phyloP scores from a whole-genome alignment of 1,139 yeast genomes.

The Kodamaea alishanica region DNA sequence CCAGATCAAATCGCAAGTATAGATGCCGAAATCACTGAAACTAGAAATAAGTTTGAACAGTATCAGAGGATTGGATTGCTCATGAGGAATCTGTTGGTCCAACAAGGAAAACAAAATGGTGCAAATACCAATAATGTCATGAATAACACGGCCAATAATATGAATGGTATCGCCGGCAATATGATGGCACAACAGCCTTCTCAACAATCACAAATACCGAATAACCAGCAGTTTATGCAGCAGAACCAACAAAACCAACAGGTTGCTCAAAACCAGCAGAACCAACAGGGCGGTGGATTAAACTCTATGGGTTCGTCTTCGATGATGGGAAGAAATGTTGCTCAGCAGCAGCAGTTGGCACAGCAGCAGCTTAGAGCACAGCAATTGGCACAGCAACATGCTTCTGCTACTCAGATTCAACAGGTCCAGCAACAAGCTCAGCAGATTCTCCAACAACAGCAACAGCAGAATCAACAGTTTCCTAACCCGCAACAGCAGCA shows the following conservation, averaged over 20 bases:
- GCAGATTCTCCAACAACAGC: slow-evolving; percentile 14
- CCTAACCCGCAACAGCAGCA: slow-evolving; percentile 11
- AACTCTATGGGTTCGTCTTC: slow-evolving; percentile 1
- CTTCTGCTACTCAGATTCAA: slow-evolving; percentile 12
- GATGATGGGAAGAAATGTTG: slow-evolving; percentile 1
- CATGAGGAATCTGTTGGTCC: slow-evolving; percentile 38
- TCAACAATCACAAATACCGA: slow-evolving; percentile 7
- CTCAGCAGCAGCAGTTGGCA: slow-evolving; percentile 15
- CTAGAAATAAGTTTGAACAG: slow-evolving; percentile 33
- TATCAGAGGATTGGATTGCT: slow-evolving; percentile 39
- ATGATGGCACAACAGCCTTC: no score
- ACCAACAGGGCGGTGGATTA: slow-evolving; percentile 9
- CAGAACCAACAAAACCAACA: slow-evolving; percentile 7
- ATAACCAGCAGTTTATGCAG: slow-evolving; percentile 11
- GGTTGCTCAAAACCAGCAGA: slow-evolving; percentile 5
- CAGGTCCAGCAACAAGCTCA: slow-evolving; percentile 19
- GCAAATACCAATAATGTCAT: slow-evolving; percentile 3
- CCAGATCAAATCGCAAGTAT: slow-evolving; percentile 31
- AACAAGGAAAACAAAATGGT: slow-evolving; percentile 19
- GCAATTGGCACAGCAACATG: slow-evolving; percentile 12
- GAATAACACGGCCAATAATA: slow-evolving; percentile 1
- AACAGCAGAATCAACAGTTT: slow-evolving; percentile 9
- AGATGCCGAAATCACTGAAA: slow-evolving; percentile 35
- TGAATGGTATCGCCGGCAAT: neutral
- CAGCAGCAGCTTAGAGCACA: slow-evolving; percentile 19